Conservation (phyloP, 305 asterid genomes). For the Fraxinus dipetala region DNA sequence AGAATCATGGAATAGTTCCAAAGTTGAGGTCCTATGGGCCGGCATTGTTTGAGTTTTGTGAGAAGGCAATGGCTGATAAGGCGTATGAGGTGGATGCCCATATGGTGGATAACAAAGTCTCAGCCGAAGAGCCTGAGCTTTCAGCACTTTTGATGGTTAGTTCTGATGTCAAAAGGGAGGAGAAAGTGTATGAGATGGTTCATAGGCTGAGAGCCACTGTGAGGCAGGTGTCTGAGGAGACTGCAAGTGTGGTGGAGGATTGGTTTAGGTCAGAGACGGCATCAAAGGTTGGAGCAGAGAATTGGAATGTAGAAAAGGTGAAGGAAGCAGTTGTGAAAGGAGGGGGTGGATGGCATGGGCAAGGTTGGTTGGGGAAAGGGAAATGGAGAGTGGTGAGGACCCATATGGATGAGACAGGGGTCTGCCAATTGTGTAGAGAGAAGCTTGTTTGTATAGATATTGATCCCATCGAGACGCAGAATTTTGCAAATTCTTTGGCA, state of each 20-base stretch:
- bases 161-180: constrained; percentile 47
- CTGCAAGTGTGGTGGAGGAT: constrained; percentile 54
- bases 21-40: constrained; percentile 89
- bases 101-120: constrained; percentile 62
- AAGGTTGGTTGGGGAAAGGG: constrained; percentile 93
- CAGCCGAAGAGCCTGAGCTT: constrained; percentile 79
- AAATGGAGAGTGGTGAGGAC: constrained; percentile 76
- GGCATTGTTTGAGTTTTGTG: constrained; percentile 74
- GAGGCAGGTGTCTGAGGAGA: constrained; percentile 84
- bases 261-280: constrained; percentile 76
- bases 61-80: constrained; percentile 59
- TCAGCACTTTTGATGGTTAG: constrained; percentile 69
- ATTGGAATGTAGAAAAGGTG: constrained; percentile 68
- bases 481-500: constrained; percentile 63
- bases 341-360: constrained; percentile 99
- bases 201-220: constrained; percentile 78
- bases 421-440: constrained; percentile 73
- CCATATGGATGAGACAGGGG: constrained; percentile 52
- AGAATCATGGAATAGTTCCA: constrained; percentile 57
- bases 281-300: constrained; percentile 55
- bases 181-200: constrained; percentile 77
- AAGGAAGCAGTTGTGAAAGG: constrained; percentile 70
- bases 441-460: constrained; percentile 85
- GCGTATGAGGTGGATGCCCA: constrained; percentile 83
- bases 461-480: constrained; percentile 85